Conservation (phyloP, 495 filamentous ascomycete genomes). For the Talaromyces ruber region DNA sequence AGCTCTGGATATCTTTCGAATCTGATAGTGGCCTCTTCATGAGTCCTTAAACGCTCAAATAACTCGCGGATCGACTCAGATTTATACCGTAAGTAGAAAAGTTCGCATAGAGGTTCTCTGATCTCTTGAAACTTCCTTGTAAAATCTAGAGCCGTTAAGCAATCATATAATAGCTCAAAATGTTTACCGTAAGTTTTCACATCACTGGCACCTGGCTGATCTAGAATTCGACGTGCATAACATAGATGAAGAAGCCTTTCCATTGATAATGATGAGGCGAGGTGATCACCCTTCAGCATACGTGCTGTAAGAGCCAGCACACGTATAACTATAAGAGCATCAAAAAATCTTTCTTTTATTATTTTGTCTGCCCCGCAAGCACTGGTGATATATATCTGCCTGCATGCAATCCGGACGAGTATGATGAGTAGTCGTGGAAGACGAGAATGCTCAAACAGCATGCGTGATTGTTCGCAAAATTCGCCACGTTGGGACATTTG, state of each 20-base stretch:
- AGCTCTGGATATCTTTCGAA: slow-evolving; percentile 3
- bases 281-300: background rate
- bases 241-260: slow-evolving; percentile 8
- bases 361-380: slow-evolving; percentile 2
- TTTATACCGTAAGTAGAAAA: slow-evolving; percentile 6
- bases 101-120: background rate
- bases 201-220: slow-evolving; percentile 4
- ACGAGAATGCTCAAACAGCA: slow-evolving; percentile 6
- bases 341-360: slow-evolving; percentile 4
- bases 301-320: slow-evolving; percentile 3
- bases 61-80: slow-evolving; percentile 1
- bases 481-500: background rate
- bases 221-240: slow-evolving; percentile 6
- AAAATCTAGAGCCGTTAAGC: slow-evolving; percentile 6
- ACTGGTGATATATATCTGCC: slow-evolving; percentile 1
- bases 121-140: slow-evolving; percentile 4
- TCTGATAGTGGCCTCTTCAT: background rate
- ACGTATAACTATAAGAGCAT: slow-evolving; percentile 1
- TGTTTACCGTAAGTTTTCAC: background rate
- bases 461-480: background rate
- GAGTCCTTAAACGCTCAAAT: background rate
- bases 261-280: background rate
- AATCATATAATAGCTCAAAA: slow-evolving; percentile 3
- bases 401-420: slow-evolving; percentile 7
- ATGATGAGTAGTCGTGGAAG: slow-evolving; percentile 6